Evolutionary conservation across 2,329 filamentous ascomycete species (phyloP).

Genomic region (Huntiella bhutanensis): DNA sequence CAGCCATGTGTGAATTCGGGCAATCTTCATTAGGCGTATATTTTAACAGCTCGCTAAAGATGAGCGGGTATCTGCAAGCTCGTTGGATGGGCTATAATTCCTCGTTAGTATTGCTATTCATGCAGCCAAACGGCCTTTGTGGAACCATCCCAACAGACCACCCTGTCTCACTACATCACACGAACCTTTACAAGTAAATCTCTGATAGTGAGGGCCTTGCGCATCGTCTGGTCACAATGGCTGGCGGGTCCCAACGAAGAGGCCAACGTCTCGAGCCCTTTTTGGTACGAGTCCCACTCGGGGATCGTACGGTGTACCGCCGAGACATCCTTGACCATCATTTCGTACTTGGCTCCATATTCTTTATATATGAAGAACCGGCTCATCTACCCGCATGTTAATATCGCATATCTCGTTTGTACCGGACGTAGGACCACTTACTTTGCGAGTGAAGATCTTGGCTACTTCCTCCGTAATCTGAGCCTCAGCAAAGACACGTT

Average conservation of each 20-base stretch:
- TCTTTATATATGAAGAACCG: conserved; percentile 79
- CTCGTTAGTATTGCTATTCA: background rate
- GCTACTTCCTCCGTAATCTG: conserved; percentile 41
- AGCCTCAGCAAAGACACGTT: conserved; percentile 37
- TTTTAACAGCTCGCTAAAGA: conserved; percentile 69
- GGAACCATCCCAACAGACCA: background rate
- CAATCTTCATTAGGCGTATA: conserved; percentile 73
- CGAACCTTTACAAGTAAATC: conserved; percentile 78
- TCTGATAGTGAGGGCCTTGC: conserved; percentile 61
- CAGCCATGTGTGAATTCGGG: conserved; percentile 60
- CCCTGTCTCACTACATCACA: background rate
- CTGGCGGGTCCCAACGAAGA: conserved; percentile 55
- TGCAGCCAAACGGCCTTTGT: background rate
- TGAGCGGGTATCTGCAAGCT: conserved; percentile 73
- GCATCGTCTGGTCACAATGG: conserved; percentile 39
- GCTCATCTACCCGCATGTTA: conserved; percentile 37
- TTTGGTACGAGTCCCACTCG: conserved; percentile 64
- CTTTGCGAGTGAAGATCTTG: conserved; percentile 40
- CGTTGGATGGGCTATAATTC: conserved; percentile 62
- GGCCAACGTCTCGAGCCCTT: conserved; percentile 67
- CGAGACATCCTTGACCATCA: conserved; percentile 61
- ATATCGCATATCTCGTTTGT: background rate
- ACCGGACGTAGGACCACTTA: conserved; percentile 15
- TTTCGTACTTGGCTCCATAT: conserved; percentile 76
- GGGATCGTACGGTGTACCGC: conserved; percentile 48